A percentile compares a stretch with the other conserved stretches of the same genome.
Conservation (phyloP, 1,139 yeast genomes). For the Taphrina communis region DNA sequence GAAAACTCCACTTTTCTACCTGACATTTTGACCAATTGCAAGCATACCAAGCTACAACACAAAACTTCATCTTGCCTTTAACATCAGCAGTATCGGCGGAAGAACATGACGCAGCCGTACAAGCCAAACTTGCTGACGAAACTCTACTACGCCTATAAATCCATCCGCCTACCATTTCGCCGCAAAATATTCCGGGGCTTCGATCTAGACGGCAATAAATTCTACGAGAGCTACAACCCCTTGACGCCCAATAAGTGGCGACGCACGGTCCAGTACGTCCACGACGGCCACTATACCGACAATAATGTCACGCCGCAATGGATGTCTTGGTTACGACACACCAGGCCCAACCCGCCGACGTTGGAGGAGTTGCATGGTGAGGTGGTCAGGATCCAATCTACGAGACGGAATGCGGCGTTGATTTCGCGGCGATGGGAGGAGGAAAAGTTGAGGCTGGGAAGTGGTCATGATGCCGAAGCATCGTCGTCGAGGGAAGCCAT, state of each 20-base stretch:
- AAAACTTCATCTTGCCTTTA: too few relatives aligned
- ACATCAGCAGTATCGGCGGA: too few relatives aligned
- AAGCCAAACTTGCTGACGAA: slow-evolving; percentile 19
- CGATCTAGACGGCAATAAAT: slow-evolving; percentile 39
- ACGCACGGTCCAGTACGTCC: slow-evolving; percentile 36
- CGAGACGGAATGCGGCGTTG: slow-evolving; percentile 24
- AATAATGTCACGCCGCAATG: slow-evolving; percentile 39
- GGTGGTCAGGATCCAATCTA: slow-evolving; percentile 28
- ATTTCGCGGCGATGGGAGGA: slow-evolving; percentile 34
- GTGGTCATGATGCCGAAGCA: background rate
- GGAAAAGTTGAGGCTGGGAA: slow-evolving; percentile 11
- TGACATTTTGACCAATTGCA: background rate
- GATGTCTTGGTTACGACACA: slow-evolving; percentile 40
- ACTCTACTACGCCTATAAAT: slow-evolving; percentile 23
- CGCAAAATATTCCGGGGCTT: slow-evolving; percentile 24
- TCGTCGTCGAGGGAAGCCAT: background rate
- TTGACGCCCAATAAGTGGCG: slow-evolving; percentile 29
- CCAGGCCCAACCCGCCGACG: slow-evolving; percentile 31
- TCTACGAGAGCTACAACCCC: slow-evolving; percentile 36
- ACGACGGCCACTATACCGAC: slow-evolving; percentile 39
- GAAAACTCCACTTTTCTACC: slow-evolving; percentile 1
- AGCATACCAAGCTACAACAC: too few relatives aligned
- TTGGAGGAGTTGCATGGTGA: slow-evolving; percentile 22
- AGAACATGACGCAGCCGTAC: slow-evolving; percentile 20
- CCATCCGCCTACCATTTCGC: slow-evolving; percentile 37